A percentile compares a stretch with the other conserved stretches of the same genome.
Evolutionary conservation across 176 grass and related monocot genomes (phyloP).

Genomic region (Dendrocalamus sinicus): DNA sequence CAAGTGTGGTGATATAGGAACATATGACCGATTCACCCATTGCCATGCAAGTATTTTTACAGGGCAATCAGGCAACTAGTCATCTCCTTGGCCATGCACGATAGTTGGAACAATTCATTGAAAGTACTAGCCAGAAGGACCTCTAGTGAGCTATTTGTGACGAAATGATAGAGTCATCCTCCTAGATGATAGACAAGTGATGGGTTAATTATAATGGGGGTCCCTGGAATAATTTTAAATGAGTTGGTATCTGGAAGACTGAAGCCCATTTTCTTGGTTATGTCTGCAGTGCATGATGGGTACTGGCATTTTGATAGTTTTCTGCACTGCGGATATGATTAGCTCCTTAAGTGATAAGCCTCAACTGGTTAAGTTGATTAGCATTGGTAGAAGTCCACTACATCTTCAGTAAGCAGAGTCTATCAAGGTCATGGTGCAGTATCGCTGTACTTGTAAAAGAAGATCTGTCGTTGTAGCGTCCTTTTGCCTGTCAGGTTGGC

Average conservation of each 20-base stretch:
- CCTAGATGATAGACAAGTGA: slow-evolving; percentile 15
- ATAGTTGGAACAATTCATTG: slow-evolving; percentile 1
- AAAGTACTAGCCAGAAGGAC: slow-evolving; percentile 11
- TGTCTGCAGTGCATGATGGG: neutral
- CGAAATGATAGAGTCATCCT: neutral
- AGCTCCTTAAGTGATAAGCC: neutral
- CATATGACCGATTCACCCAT: neutral
- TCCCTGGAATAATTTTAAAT: neutral
- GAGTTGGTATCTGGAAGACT: neutral
- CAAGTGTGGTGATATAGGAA: neutral
- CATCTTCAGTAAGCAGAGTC: slow-evolving; percentile 2
- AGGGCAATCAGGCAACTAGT: neutral
- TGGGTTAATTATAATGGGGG: neutral
- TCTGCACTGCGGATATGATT: neutral
- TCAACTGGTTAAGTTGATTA: neutral
- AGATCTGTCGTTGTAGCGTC: neutral
- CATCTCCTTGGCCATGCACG: neutral
- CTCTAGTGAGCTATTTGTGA: slow-evolving; percentile 16
- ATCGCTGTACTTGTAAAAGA: neutral
- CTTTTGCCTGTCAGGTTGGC: neutral
- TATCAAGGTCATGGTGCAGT: slow-evolving; percentile 17
- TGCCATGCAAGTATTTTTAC: neutral
- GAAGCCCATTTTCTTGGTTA: slow-evolving; percentile 2
- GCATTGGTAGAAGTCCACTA: neutral
- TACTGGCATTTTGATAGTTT: slow-evolving; percentile 26